Evolutionary conservation across 306 rosid genomes (phyloP), one percentile per base, ranked within the genome.

Genomic region (Corylus americana): DNA sequence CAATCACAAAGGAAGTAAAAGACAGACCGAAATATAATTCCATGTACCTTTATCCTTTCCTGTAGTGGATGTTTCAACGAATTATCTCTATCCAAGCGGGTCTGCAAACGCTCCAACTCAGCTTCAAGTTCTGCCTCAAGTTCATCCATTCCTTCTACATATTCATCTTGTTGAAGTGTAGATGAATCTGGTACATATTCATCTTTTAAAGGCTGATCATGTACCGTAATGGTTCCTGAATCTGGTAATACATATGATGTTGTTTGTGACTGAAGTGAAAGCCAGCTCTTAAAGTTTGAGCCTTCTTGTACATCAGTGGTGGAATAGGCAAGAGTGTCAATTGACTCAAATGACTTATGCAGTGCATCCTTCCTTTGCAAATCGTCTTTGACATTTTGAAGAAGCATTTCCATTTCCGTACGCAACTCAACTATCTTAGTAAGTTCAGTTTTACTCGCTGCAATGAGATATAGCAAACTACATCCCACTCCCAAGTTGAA

Each of bases 401-500:
- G 96, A 75, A 92, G 84, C 54, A 42, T 68, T 79, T 91, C 97
- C 99, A 95, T 89, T 82, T 93, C 86, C 59, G 80, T 83, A 57
- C 96, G 78, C 89, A 95, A 25, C 82, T 90, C 94, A 77, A 85
- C 89, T 90, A 90, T 90, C 85, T 90, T 93, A 9, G 77, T 80
- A 13, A 90, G 82, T 74, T 93, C 99, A 57, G 89, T 87, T 84
- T 87, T 91, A 81, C 90, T 86, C 3, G 94, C 86, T 50, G 88
- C 91, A 25, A 90, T 74, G 63, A 95, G 83, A 84, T 83, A 90
- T 22, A 95, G 55, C 80, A 93, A 82, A 75, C 98, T 92, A 55
- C 90, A 91, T 45, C 92, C 92, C 81, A 93, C 88, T 71, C 98
- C 97, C 84, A 93, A 76, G 85, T 91, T 95, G 84, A 95, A 91